Conservation (phyloP, 805 yeast genomes). For the Sungouiozyma intestinalis region DNA sequence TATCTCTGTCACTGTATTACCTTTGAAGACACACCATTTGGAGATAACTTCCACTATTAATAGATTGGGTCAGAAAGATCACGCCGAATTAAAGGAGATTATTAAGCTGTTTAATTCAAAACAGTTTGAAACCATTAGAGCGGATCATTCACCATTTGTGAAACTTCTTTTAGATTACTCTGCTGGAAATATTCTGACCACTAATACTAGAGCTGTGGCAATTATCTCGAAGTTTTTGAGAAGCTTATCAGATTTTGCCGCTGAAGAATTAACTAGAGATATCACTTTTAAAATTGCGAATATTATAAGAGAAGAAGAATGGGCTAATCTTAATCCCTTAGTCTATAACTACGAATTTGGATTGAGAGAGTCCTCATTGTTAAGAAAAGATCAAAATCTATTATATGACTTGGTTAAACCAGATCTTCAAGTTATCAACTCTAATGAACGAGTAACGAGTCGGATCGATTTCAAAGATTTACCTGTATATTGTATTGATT, state of each 20-base stretch:
- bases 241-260: conserved; percentile 13
- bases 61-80: conserved; percentile 17
- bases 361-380: conserved; percentile 36
- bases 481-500: conserved; percentile 75
- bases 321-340: neutral
- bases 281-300: conserved; percentile 42
- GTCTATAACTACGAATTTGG: conserved; percentile 25
- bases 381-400: conserved; percentile 35
- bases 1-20: conserved; percentile 35
- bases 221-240: conserved; percentile 28
- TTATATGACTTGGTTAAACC: conserved; percentile 19
- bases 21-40: conserved; percentile 30
- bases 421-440: neutral
- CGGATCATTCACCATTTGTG: conserved; percentile 30
- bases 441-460: conserved; percentile 8
- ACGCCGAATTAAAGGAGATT: conserved; percentile 18
- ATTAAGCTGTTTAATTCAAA: conserved; percentile 13
- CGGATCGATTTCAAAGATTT: conserved; percentile 36
- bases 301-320: conserved; percentile 19
- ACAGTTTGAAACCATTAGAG: conserved; percentile 2
- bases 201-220: conserved; percentile 37
- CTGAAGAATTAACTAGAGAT: conserved; percentile 41
- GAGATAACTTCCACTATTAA: conserved; percentile 26
- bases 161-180: conserved; percentile 44
- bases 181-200: conserved; percentile 34